A percentile compares a stretch with the other conserved stretches of the same genome.
These are phyloP conservation scores for Thermochaetoides thermophila DNA, from an alignment of 495 filamentous ascomycete species.

Conservation along the genomic window DNA sequence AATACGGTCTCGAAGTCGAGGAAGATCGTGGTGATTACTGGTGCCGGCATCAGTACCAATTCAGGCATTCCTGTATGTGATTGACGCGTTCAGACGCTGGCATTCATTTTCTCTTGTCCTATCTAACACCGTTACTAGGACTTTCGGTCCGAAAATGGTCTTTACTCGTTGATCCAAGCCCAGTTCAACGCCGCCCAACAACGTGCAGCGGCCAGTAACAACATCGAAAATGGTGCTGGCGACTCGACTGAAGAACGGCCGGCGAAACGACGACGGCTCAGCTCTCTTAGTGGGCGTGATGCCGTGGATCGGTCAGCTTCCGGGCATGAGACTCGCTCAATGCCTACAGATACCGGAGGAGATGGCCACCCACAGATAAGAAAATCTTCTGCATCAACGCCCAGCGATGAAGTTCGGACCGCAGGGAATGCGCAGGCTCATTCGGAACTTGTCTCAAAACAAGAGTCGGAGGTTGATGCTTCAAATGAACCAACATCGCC, in stretches of 20 bases:
- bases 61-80: constrained; percentile 54
- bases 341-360: no score
- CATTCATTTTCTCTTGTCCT: background rate
- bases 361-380: no score
- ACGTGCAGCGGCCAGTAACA: constrained; percentile 3
- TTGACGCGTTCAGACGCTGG: constrained; percentile 5
- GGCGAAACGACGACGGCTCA: constrained; percentile 26
- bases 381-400: no score
- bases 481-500: no score
- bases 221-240: constrained; percentile 8
- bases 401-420: no score
- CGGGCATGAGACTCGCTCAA: no score
- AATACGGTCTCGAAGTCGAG: constrained; percentile 42
- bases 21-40: constrained; percentile 52
- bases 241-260: constrained; percentile 18
- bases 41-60: constrained; percentile 59
- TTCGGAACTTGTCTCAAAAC: no score
- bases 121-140: constrained; percentile 35
- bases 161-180: constrained; percentile 53
- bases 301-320: no score
- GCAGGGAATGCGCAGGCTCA: no score
- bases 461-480: no score
- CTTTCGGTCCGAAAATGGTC: constrained; percentile 54
- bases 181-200: constrained; percentile 39
- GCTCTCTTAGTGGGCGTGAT: no score